Evolutionary conservation across 1,284 basidiomycete genomes (phyloP), one percentile per base, ranked within the genome.

Genomic region (Porodaedalea pini): DNA sequence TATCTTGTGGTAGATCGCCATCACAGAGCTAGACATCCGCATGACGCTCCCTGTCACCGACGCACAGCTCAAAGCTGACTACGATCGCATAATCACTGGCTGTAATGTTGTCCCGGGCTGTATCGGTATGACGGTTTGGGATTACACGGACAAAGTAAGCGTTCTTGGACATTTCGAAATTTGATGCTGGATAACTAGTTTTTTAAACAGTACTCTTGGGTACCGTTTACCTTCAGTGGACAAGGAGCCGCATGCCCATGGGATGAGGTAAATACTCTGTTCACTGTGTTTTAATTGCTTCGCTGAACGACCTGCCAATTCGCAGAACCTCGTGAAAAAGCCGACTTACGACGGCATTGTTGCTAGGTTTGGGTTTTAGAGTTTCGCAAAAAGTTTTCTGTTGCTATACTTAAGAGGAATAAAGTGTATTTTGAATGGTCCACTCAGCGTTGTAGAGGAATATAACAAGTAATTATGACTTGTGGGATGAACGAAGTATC

Each of bases 11-110:
- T 6, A 52, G 51, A 40, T 48, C 43, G 79, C 80, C 15, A 73
- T 81, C 62, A 82, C 79, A 0, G 81, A 82, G 66, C 71, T 82
- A 27, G 81, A 82, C 63, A 76, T 77, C 54, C 72, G 78, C 25
- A 80, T 82, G 70, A 71, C 71, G 23, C 71, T 79, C 32, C 80
- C 80, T 17, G 21, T 72, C 69, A 15, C 80, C 78, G 0, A 64
- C 67, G 71, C 67, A 39, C 77, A 80, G 62, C 81, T 82, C 69
- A 72, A 75, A 66, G 66, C 65, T 27, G 78, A 81, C 62, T 81
- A 77, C 64, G 63, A 73, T 64, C 75, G 64, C 13, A 76, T 79
- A 43, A 68, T 80, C 51, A 56, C 63, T 1, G 76, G 78, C 2
- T 81, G 79, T 66, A 66, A 70, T 55, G 68, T 68, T 15, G 74